Evolutionary conservation across 768 basidiomycete genomes (phyloP).

Genomic region (Asterophora lycoperdoides): DNA sequence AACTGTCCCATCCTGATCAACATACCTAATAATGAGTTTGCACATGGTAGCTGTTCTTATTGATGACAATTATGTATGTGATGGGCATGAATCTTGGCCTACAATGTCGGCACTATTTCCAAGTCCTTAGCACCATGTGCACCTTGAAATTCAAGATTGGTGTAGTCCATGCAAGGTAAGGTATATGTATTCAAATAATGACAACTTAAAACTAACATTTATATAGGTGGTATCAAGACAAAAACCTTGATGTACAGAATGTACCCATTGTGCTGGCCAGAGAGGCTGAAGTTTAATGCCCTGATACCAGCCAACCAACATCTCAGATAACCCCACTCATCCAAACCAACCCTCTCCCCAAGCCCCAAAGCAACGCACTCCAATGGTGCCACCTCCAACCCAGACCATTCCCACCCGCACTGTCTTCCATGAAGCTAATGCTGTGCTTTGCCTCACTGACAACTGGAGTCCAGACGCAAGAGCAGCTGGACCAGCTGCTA

Average conservation of each 20-base stretch:
- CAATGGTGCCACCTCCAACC: constrained; percentile 9
- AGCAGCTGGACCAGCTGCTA: constrained; percentile 22
- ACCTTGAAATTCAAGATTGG: constrained; percentile 25
- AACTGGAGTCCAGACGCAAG: constrained; percentile 21
- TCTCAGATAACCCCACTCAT: not conserved
- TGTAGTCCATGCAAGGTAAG: constrained; percentile 22
- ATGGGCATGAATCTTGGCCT: constrained; percentile 29
- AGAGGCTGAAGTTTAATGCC: not conserved
- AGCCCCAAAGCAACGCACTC: constrained; percentile 6
- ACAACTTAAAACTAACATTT: not conserved
- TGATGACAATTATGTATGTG: too few relatives aligned
- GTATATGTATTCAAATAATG: not conserved
- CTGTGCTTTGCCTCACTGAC: constrained; percentile 21
- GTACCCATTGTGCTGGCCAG: constrained; percentile 1
- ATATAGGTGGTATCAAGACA: constrained; percentile 21
- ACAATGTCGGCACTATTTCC: constrained; percentile 31
- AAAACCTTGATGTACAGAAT: not conserved
- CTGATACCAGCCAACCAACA: constrained; percentile 3
- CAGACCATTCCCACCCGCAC: constrained; percentile 21
- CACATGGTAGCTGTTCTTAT: too few relatives aligned
- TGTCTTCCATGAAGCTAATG: constrained; percentile 21
- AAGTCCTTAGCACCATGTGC: constrained; percentile 15
- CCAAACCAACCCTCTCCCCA: constrained; percentile 2
- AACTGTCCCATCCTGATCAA: too few relatives aligned
- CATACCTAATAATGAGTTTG: too few relatives aligned